Evolutionary conservation across 352 stramenopile species (phyloP).

Genomic region (Phytopythium montanum): DNA sequence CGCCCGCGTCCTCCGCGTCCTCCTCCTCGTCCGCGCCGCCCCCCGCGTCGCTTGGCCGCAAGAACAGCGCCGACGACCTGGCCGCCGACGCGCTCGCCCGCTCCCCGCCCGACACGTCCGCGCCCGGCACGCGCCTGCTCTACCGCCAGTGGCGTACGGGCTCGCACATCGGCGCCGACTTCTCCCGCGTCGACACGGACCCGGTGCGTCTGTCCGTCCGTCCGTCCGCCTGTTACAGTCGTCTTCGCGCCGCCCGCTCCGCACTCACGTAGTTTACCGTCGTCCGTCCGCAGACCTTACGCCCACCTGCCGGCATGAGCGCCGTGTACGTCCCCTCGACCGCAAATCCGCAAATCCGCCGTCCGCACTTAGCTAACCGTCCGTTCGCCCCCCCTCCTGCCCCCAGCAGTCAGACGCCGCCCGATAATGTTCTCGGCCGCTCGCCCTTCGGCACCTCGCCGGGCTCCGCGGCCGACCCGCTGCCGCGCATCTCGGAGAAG

Average conservation of each 20-base stretch:
- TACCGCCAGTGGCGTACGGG: slow-evolving; percentile 80
- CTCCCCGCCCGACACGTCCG: slow-evolving; percentile 45
- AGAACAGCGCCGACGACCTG: slow-evolving; percentile 71
- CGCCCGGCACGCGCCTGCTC: slow-evolving; percentile 64
- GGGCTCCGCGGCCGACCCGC: slow-evolving; percentile 31
- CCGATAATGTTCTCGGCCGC: slow-evolving; percentile 30
- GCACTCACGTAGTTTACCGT: not conserved
- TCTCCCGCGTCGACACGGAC: slow-evolving; percentile 21
- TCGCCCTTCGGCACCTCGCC: slow-evolving; percentile 25
- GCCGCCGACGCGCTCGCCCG: slow-evolving; percentile 32
- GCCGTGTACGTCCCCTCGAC: slow-evolving; percentile 33
- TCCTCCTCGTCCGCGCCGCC: slow-evolving; percentile 3
- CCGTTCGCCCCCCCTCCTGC: no score
- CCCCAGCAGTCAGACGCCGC: slow-evolving; percentile 19
- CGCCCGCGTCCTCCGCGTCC: slow-evolving; percentile 12
- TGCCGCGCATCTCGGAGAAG: slow-evolving; percentile 70
- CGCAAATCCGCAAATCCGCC: not conserved
- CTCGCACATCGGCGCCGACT: slow-evolving; percentile 38
- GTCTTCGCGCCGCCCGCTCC: no score
- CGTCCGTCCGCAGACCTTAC: not conserved
- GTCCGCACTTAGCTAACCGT: not conserved
- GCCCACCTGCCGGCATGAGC: slow-evolving; percentile 34
- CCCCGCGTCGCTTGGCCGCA: slow-evolving; percentile 14
- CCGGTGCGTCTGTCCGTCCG: not conserved
- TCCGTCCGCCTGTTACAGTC: no score